These are phyloP conservation scores for Cutaneotrichosporon arboriforme DNA, from an alignment of 1,284 basidiomycete species.

Conservation along the genomic window DNA sequence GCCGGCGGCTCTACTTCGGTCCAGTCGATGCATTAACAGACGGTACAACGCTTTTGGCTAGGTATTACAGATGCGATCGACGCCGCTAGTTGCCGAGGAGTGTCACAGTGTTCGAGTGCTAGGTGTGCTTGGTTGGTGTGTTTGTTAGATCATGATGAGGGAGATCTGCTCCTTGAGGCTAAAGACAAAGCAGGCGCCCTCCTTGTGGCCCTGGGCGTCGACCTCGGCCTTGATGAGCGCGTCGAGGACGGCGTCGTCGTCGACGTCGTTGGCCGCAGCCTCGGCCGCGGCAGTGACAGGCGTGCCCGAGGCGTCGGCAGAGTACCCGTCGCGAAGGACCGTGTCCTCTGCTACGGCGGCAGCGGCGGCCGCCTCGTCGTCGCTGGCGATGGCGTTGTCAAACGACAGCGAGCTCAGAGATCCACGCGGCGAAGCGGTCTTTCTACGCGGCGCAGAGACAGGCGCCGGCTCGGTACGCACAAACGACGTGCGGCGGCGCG, in stretches of 20 bases:
- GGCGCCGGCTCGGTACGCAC: slow-evolving; percentile 17
- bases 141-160: slow-evolving; percentile 36
- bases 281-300: too few relatives aligned
- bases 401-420: background rate
- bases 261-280: slow-evolving; percentile 27
- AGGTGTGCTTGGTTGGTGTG: too few relatives aligned
- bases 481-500: slow-evolving; percentile 26
- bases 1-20: background rate
- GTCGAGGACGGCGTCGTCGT: slow-evolving; percentile 40
- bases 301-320: background rate
- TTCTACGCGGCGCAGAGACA: too few relatives aligned
- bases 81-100: too few relatives aligned
- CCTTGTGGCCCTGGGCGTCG: slow-evolving; percentile 28
- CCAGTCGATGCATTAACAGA: background rate
- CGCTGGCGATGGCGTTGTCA: background rate
- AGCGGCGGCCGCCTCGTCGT: slow-evolving; percentile 1
- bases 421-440: background rate
- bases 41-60: background rate
- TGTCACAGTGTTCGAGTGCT: too few relatives aligned
- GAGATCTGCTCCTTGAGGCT: slow-evolving; percentile 41
- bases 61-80: too few relatives aligned
- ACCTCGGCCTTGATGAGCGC: slow-evolving; percentile 34
- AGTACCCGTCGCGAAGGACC: background rate
- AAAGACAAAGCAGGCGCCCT: slow-evolving; percentile 41
- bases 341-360: too few relatives aligned